Percentiles rank a stretch among this genome's conserved stretches.
phyloP scores from a whole-genome alignment of 1,139 yeast species.

The Lodderomyces orthopsilosis region DNA sequence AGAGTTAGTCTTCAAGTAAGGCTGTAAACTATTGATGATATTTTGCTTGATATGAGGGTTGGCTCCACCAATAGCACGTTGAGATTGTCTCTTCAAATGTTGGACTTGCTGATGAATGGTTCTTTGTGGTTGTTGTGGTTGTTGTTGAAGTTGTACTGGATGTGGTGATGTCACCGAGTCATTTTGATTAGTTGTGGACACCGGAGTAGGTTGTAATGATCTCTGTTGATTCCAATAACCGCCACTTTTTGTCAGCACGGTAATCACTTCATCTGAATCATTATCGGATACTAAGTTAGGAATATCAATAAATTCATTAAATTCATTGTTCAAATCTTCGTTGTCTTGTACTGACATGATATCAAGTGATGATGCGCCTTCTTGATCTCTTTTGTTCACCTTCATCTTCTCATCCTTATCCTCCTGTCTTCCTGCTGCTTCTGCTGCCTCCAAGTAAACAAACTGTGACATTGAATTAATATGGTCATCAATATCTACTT shows the following conservation, averaged over 20 bases:
- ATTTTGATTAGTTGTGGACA: constrained; percentile 10
- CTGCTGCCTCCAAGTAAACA: constrained; percentile 11
- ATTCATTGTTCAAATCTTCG: constrained; percentile 12
- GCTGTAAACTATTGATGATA: background rate
- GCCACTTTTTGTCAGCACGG: constrained; percentile 11
- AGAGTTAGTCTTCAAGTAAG: background rate
- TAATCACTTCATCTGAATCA: constrained; percentile 12
- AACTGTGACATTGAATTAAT: constrained; percentile 10
- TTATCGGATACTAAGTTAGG: constrained; percentile 13
- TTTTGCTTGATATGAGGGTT: background rate
- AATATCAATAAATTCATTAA: constrained; percentile 14
- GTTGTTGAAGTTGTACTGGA: constrained; percentile 3
- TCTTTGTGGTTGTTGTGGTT: constrained; percentile 6
- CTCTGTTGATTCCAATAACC: constrained; percentile 10
- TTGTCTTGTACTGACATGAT: constrained; percentile 15
- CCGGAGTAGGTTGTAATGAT: constrained; percentile 13
- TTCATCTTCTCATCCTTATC: background rate
- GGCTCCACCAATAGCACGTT: constrained; percentile 1
- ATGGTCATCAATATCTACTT: constrained; percentile 6
- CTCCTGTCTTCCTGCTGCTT: constrained; percentile 9
- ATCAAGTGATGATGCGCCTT: constrained; percentile 12
- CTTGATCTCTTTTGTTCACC: background rate
- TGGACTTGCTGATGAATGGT: constrained; percentile 2
- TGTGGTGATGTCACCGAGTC: constrained; percentile 3
- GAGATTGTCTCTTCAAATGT: constrained; percentile 4